Evolutionary conservation across 2,329 filamentous ascomycete species (phyloP).

Genomic region (Diplodia mutila): DNA sequence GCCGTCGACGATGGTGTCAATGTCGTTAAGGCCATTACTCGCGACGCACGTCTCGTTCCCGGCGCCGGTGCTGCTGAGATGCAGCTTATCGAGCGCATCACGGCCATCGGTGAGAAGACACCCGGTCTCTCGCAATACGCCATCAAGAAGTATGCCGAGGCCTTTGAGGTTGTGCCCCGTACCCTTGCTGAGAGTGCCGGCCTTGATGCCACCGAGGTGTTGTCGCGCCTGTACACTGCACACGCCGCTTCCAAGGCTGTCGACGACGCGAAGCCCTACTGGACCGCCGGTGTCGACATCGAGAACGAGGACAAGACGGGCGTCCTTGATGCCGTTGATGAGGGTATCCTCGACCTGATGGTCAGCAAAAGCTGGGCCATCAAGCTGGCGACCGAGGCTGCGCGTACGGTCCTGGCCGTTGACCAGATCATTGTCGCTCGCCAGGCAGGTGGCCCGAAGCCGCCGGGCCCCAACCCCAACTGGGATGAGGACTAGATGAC

Average conservation of each 20-base stretch:
- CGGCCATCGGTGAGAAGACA: slow-evolving; percentile 87
- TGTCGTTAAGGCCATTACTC: slow-evolving; percentile 96
- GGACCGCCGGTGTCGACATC: slow-evolving; percentile 91
- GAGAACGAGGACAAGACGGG: slow-evolving; percentile 84
- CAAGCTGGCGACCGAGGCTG: slow-evolving; percentile 92
- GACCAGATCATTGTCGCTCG: slow-evolving; percentile 99
- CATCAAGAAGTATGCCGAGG: slow-evolving; percentile 96
- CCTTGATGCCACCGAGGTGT: slow-evolving; percentile 93
- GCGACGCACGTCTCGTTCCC: slow-evolving; percentile 86
- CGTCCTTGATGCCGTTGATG: slow-evolving; percentile 80
- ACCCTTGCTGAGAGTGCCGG: slow-evolving; percentile 94
- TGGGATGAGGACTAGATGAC: slow-evolving; percentile 66
- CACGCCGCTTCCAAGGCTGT: slow-evolving; percentile 67
- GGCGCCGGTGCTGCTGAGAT: slow-evolving; percentile 94
- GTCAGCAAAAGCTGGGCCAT: slow-evolving; percentile 96
- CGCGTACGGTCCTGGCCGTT: slow-evolving; percentile 89
- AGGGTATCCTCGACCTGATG: slow-evolving; percentile 90
- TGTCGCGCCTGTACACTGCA: slow-evolving; percentile 89
- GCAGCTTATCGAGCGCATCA: slow-evolving; percentile 90
- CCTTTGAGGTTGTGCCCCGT: slow-evolving; percentile 94
- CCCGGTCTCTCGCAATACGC: slow-evolving; percentile 92
- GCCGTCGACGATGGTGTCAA: slow-evolving; percentile 98
- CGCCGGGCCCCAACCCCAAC: slow-evolving; percentile 86
- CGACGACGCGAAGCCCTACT: slow-evolving; percentile 68
- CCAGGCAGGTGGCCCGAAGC: slow-evolving; percentile 96